phyloP scores from a whole-genome alignment of 1,139 yeast species.

The Scheffersomyces illinoinensis region DNA sequence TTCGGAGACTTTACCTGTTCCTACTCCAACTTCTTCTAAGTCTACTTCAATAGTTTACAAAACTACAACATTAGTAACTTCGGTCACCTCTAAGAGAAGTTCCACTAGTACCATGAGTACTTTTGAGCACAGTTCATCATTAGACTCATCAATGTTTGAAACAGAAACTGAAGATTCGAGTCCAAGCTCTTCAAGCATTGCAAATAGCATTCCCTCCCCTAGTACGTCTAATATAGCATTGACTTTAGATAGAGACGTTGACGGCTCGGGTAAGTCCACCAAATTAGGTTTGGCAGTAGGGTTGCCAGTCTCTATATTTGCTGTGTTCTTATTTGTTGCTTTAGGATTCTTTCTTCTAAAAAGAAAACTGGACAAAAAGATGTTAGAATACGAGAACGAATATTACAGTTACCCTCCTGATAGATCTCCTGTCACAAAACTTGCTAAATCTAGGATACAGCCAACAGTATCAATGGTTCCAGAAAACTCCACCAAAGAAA shows the following conservation, averaged over 20 bases:
- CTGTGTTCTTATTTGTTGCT: conserved; percentile 24
- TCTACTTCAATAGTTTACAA: neutral
- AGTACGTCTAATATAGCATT: neutral
- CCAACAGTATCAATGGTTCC: neutral
- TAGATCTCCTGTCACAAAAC: neutral
- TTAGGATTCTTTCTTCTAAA: conserved; percentile 21
- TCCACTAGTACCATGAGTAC: neutral
- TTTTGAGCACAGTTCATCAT: neutral
- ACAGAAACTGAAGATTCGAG: conserved; percentile 3
- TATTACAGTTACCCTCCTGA: neutral
- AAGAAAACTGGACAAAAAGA: conserved; percentile 10
- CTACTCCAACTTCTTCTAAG: neutral
- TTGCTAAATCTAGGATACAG: neutral
- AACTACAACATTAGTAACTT: neutral
- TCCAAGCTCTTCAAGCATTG: neutral
- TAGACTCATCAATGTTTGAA: neutral
- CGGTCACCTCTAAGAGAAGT: neutral
- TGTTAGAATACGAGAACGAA: conserved; percentile 5
- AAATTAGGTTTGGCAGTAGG: conserved; percentile 45
- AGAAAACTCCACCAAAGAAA: neutral
- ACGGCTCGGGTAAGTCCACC: conserved; percentile 7
- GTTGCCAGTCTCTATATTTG: conserved; percentile 40
- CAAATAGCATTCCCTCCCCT: conserved; percentile 8
- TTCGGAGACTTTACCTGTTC: neutral
- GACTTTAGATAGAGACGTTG: neutral